Percentiles rank a stretch among this genome's conserved stretches.
Conservation (phyloP, 805 yeast species). For the Yueomyces sinensis region DNA sequence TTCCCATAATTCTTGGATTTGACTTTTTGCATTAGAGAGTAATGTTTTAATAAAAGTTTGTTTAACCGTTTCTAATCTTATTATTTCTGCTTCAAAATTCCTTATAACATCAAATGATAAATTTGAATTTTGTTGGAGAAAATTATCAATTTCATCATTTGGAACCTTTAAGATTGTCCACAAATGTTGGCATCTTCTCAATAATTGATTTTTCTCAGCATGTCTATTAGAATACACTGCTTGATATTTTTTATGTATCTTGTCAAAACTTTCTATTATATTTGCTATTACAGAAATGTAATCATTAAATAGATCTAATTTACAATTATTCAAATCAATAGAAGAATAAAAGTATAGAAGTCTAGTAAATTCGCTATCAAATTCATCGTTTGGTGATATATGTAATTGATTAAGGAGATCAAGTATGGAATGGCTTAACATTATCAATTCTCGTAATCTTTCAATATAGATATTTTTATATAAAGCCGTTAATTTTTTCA, state of each 20-base stretch:
- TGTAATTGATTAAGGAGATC: conserved; percentile 13
- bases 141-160: conserved; percentile 26
- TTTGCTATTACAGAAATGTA: conserved; percentile 3
- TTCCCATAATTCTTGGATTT: conserved; percentile 52
- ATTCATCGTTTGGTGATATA: conserved; percentile 8
- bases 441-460: conserved; percentile 5
- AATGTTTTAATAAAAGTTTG: conserved; percentile 54
- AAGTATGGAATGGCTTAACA: conserved; percentile 6
- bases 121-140: conserved; percentile 30
- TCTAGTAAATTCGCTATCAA: conserved; percentile 4
- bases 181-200: conserved; percentile 31
- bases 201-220: conserved; percentile 23
- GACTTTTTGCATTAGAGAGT: conserved; percentile 45
- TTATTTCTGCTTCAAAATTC: conserved; percentile 41
- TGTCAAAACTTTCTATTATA: conserved; percentile 7
- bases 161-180: conserved; percentile 49
- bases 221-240: conserved; percentile 23
- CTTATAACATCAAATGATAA: conserved; percentile 35
- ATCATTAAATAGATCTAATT: background rate
- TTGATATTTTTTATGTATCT: conserved; percentile 5
- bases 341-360: conserved; percentile 1
- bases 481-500: background rate
- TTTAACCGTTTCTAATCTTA: conserved; percentile 45
- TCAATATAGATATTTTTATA: conserved; percentile 9
- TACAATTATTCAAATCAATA: background rate